phyloP scores from a whole-genome alignment of 2,329 filamentous ascomycete genomes.

The Penicillium occitanis region DNA sequence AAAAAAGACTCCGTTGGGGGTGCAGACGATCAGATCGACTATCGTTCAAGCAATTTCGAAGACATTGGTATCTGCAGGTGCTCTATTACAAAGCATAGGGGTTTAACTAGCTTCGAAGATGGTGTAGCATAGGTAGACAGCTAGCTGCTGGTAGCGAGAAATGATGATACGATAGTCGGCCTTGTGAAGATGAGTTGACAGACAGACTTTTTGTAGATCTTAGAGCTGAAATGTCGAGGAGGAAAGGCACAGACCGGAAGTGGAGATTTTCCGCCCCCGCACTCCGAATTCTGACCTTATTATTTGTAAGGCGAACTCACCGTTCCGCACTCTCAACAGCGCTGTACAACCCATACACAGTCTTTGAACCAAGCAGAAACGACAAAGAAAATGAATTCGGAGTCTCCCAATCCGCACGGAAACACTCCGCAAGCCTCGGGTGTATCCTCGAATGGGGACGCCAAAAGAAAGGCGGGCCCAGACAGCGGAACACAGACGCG shows the following conservation, averaged over 20 bases:
- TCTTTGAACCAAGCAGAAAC: neutral
- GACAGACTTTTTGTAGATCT: neutral
- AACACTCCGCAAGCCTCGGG: slow-evolving; percentile 28
- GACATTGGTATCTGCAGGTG: slow-evolving; percentile 7
- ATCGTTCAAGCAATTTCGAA: slow-evolving; percentile 5
- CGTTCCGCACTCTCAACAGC: slow-evolving; percentile 8
- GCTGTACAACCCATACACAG: neutral
- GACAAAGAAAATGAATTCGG: slow-evolving; percentile 33
- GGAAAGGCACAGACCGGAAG: neutral
- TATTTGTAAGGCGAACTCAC: neutral
- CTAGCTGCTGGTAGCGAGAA: neutral
- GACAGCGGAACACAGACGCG: slow-evolving; percentile 52
- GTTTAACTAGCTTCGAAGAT: neutral
- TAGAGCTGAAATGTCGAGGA: neutral
- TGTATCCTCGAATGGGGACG: slow-evolving; percentile 28
- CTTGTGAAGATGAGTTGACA: neutral
- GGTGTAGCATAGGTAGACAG: neutral
- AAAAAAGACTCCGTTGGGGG: slow-evolving; percentile 11
- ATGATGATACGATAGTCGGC: neutral
- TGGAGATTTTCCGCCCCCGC: slow-evolving; percentile 12
- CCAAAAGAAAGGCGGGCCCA: slow-evolving; percentile 46
- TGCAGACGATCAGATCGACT: slow-evolving; percentile 15
- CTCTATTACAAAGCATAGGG: slow-evolving; percentile 18
- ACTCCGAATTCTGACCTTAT: neutral
- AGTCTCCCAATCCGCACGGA: slow-evolving; percentile 34